These are phyloP conservation scores for Fusarium xylarioides DNA, from an alignment of 2,329 filamentous ascomycete genomes.

Conservation along the genomic window DNA sequence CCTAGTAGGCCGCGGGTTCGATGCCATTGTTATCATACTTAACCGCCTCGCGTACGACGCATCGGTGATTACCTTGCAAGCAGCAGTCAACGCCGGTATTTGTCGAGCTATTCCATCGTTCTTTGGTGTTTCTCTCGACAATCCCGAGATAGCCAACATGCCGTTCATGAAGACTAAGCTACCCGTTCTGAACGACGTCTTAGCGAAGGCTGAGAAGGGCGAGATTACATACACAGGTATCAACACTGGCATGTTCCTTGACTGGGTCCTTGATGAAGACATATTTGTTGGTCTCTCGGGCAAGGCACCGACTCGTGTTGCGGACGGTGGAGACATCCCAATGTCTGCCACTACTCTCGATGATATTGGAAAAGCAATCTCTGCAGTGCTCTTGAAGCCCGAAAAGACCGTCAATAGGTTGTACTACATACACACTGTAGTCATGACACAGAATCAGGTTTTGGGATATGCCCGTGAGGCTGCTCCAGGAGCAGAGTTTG, in stretches of 20 bases:
- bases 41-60: constrained; percentile 1
- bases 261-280: constrained; percentile 6
- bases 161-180: constrained; percentile 3
- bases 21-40: constrained; percentile 6
- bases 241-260: constrained; percentile 5
- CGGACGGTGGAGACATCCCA: not conserved
- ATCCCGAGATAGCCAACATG: constrained; percentile 3
- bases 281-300: not conserved
- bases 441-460: constrained; percentile 10
- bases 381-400: not conserved
- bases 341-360: not conserved
- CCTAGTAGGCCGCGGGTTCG: not conserved
- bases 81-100: not conserved
- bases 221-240: constrained; percentile 9
- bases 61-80: not conserved
- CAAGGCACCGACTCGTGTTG: not conserved
- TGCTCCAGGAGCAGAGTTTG: not conserved
- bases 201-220: not conserved
- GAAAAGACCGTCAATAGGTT: not conserved
- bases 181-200: not conserved
- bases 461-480: not conserved
- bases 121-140: not conserved
- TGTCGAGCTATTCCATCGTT: constrained; percentile 3
- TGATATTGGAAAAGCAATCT: not conserved
- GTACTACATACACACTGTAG: not conserved